Evolutionary conservation across 2,329 filamentous ascomycete species (phyloP), one percentile per base, ranked within the genome.

Genomic region (Sphaerulina vaccinii): DNA sequence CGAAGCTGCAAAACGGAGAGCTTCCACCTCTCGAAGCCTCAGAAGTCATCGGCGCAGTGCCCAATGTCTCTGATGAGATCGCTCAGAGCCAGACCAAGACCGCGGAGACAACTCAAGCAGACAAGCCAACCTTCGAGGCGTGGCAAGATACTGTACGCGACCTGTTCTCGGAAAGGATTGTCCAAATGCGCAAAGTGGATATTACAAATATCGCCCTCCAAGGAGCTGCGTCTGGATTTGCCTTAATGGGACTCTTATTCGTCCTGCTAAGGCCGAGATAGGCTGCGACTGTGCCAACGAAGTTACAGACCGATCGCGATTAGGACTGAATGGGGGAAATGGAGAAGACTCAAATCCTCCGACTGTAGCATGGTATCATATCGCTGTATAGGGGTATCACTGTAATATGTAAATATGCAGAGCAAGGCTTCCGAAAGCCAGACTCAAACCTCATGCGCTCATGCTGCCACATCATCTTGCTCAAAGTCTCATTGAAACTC

Each of bases 401-500:
- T 37, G 32, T 43, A 22, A n/a, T 32, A 49, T 37, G 32, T 21
- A 37, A 32, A 32, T 23, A 22, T 18, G 27, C 35, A 19, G 27
- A 37, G 22, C 48, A 36, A 32, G 15, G 27, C 27, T 32, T 32
- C 27, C 11, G 3, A 2, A 7, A 32, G 8, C 27, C 27, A n/a
- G n/a, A n/a, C n/a, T n/a, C n/a, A n/a, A n/a, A n/a, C n/a, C n/a
- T n/a, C n/a, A n/a, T n/a, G n/a, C 27, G 27, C 27, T 13, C 8
- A 32, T 32, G 27, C 27, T n/a, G n/a, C n/a, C n/a, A n/a, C n/a
- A n/a, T n/a, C n/a, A n/a, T n/a, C n/a, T n/a, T n/a, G n/a, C n/a
- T n/a, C 24, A 32, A 24, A 27, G 10, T 4, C 24, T 69, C 61
- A 80, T 64, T 80, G 77, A 73, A 95, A 95, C 71, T 95, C 89